These are phyloP conservation scores for Arabidopsis suecica DNA, from an alignment of 345 rosid genomes.

Conservation along the genomic window DNA sequence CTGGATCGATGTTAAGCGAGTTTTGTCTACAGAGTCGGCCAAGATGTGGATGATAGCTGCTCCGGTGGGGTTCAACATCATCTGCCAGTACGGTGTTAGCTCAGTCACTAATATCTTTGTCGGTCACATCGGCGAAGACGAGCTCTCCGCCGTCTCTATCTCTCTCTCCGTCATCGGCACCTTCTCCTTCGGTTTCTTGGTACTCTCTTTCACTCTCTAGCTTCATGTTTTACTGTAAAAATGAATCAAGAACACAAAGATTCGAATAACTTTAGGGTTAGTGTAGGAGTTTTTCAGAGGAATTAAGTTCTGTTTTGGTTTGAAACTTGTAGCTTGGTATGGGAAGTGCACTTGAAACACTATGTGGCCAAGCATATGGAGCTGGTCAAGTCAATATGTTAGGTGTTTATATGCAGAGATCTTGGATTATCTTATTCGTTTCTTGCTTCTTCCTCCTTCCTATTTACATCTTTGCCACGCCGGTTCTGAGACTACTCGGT, in stretches of 20 bases:
- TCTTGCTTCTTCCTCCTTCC: constrained; percentile 60
- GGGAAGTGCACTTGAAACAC: constrained; percentile 95
- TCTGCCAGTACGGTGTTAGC: constrained; percentile 62
- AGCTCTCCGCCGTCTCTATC: constrained; percentile 74
- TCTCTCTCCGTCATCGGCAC: constrained; percentile 72
- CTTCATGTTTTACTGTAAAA: background rate
- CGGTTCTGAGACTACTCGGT: constrained; percentile 63
- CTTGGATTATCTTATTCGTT: constrained; percentile 64
- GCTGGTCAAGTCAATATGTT: constrained; percentile 79
- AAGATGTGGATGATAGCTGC: constrained; percentile 71
- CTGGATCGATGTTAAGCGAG: constrained; percentile 49
- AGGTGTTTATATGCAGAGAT: constrained; percentile 83
- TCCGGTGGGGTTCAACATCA: constrained; percentile 56
- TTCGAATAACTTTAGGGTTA: background rate
- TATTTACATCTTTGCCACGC: constrained; percentile 66
- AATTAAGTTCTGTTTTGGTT: background rate
- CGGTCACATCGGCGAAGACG: constrained; percentile 69
- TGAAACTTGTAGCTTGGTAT: constrained; percentile 67
- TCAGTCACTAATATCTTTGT: constrained; percentile 64
- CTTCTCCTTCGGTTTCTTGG: constrained; percentile 84
- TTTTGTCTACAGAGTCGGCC: constrained; percentile 56
- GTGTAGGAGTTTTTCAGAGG: background rate
- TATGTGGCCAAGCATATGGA: constrained; percentile 92
- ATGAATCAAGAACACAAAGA: no score
- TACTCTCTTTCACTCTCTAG: constrained; percentile 18